Conservation (phyloP, 352 stramenopile species). For the Plasmopara viticola region DNA sequence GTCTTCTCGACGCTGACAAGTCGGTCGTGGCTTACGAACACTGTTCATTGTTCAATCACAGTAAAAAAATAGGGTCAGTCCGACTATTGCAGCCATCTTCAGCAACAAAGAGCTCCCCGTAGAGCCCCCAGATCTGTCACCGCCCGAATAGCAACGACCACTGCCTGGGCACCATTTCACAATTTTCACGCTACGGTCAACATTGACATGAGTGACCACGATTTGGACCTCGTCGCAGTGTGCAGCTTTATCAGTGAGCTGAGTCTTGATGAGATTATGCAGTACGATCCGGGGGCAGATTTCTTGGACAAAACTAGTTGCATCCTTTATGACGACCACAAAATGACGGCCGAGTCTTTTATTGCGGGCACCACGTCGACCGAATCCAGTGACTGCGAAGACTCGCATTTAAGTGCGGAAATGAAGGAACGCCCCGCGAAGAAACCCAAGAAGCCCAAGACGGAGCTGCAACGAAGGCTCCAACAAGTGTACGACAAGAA, state of each 20-base stretch:
- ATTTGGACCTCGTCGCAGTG: conserved; percentile 17
- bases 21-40: conserved; percentile 2
- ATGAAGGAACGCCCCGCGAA: neutral
- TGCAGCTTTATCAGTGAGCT: conserved; percentile 25
- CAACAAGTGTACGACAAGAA: conserved; percentile 23
- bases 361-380: conserved; percentile 14
- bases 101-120: neutral
- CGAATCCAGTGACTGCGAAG: conserved; percentile 17
- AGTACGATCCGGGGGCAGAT: conserved; percentile 1
- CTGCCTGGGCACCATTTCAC: conserved; percentile 7
- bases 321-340: neutral
- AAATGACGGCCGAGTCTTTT: conserved; percentile 2
- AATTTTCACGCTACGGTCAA: conserved; percentile 5
- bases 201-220: conserved; percentile 12
- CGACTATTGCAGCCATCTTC: no score
- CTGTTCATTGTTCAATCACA: neutral
- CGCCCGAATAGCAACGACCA: no score
- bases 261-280: conserved; percentile 26
- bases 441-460: conserved; percentile 9
- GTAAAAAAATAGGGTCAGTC: no score
- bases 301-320: neutral
- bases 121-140: conserved; percentile 7
- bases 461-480: conserved; percentile 7
- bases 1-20: neutral
- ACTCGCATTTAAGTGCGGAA: neutral